Evolutionary conservation across 176 grass and related monocot species (phyloP).

Genomic region (Cenchrus purpureus): DNA sequence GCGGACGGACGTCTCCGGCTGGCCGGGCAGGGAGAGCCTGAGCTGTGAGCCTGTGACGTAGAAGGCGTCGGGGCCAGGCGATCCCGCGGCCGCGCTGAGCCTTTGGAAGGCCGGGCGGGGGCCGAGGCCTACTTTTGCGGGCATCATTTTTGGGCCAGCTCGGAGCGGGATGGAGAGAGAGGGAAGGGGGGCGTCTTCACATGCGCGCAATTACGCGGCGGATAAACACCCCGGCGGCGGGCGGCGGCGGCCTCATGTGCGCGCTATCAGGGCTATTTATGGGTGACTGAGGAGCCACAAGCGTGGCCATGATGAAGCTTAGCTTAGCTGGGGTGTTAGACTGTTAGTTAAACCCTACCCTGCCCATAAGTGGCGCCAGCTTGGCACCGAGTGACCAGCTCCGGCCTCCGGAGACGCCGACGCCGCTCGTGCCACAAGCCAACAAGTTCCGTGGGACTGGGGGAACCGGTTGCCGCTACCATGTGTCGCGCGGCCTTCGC

Average conservation of each 20-base stretch:
- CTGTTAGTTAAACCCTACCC: neutral
- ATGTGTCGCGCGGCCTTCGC: no score
- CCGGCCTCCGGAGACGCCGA: neutral
- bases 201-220: constrained; percentile 31
- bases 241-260: constrained; percentile 25
- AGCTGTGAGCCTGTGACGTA: constrained; percentile 10
- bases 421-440: no score
- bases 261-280: constrained; percentile 29
- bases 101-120: neutral
- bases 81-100: neutral
- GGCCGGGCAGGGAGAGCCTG: neutral
- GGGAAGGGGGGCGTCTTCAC: neutral
- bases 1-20: neutral
- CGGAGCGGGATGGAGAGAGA: neutral
- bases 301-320: neutral
- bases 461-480: neutral
- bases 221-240: neutral
- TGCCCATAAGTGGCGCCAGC: constrained; percentile 20
- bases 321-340: neutral
- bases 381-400: neutral
- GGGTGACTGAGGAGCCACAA: neutral
- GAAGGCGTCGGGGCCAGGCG: constrained; percentile 2
- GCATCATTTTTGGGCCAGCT: constrained; percentile 40
- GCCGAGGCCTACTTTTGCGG: constrained; percentile 26
- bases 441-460: neutral